A percentile compares a stretch with the other conserved stretches of the same genome.
phyloP scores from a whole-genome alignment of 148 eudicot species.

The Camellia japonica region DNA sequence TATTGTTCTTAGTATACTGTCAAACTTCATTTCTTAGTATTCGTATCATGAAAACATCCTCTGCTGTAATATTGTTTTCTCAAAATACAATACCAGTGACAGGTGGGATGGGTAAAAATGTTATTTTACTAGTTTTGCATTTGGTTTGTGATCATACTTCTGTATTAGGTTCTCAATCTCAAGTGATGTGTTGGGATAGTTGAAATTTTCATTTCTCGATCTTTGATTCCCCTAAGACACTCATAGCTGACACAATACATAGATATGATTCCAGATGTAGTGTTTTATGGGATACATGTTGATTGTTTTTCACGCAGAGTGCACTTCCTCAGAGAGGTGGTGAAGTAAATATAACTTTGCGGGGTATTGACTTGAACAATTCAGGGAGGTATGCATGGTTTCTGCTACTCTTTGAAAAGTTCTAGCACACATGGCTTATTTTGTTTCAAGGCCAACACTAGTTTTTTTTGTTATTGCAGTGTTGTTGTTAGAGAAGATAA shows the following conservation, averaged over 20 bases:
- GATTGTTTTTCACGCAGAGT: slow-evolving; percentile 45
- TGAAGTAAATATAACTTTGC: slow-evolving; percentile 95
- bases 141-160: background rate
- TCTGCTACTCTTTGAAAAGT: slow-evolving; percentile 1
- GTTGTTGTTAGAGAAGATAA: slow-evolving; percentile 99
- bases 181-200: background rate
- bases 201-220: slow-evolving; percentile 2
- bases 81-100: background rate
- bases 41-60: no score
- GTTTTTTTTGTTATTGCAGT: slow-evolving; percentile 43
- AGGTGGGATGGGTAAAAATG: background rate
- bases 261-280: background rate
- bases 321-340: slow-evolving; percentile 97
- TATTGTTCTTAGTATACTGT: background rate
- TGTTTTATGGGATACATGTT: slow-evolving; percentile 13
- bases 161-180: background rate
- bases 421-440: slow-evolving; percentile 12
- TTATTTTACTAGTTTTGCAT: background rate
- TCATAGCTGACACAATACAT: background rate
- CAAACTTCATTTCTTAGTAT: no score
- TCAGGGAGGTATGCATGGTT: slow-evolving; percentile 77
- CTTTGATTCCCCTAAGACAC: background rate
- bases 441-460: background rate
- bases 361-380: slow-evolving; percentile 98
- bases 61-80: no score